A percentile compares a stretch with the other conserved stretches of the same genome.
phyloP scores from a whole-genome alignment of 208 protist genomes.

The Spongospora subterranea region DNA sequence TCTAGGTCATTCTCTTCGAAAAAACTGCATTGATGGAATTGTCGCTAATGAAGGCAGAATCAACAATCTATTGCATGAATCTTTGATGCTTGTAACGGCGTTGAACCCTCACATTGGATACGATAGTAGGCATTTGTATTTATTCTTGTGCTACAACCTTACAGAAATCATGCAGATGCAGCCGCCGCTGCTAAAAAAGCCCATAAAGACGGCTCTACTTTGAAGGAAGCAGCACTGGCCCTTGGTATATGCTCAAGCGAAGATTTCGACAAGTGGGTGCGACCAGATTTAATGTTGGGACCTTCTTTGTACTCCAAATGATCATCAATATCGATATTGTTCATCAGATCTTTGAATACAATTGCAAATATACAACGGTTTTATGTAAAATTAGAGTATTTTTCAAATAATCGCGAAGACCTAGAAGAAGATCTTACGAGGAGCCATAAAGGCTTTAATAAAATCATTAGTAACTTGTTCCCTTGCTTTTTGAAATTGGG shows the following conservation, averaged over 20 bases:
- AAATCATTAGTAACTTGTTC: constrained; percentile 59
- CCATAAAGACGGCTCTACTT: constrained; percentile 55
- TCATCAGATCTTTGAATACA: neutral
- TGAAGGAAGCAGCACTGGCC: constrained; percentile 61
- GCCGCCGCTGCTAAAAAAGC: constrained; percentile 63
- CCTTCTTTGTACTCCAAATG: neutral
- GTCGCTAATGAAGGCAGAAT: constrained; percentile 78
- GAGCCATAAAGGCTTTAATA: constrained; percentile 62
- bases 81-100: constrained; percentile 88
- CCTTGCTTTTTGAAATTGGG: constrained; percentile 79
- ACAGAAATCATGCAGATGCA: constrained; percentile 34
- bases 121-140: constrained; percentile 69
- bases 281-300: constrained; percentile 58
- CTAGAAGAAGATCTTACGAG: constrained; percentile 27
- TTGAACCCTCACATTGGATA: constrained; percentile 90
- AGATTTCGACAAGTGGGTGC: constrained; percentile 63
- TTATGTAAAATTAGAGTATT: too few relatives aligned
- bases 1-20: constrained; percentile 73
- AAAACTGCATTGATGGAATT: constrained; percentile 83
- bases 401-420: too few relatives aligned
- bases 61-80: constrained; percentile 73
- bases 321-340: neutral
- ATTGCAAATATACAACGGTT: neutral
- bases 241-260: constrained; percentile 29
- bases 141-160: neutral